Base-by-base conservation (phyloP, 192 early-diverging fungal genomes). In the Coemansia guatemalensis region DNA sequence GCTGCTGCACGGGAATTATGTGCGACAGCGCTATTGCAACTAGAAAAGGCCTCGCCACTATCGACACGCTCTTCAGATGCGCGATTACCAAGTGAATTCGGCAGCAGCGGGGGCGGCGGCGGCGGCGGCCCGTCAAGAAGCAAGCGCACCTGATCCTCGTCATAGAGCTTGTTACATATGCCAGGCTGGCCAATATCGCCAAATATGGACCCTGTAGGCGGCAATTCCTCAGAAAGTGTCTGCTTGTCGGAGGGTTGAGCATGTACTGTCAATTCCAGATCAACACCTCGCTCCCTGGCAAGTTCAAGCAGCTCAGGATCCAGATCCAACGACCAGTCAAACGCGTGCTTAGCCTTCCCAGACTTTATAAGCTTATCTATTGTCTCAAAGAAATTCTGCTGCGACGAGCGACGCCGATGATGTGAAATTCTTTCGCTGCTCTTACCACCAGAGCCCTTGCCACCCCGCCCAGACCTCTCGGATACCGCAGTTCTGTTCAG, bases 181-280 rank as follows among this genome's bases (percentile, higher is more conserved):
- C 77, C 72, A 0, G 77, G 77, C 54, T 62, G 61, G 20, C 77
- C 77, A 61, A 80, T 74, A 24, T 74, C 57, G 7, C 68, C 68
- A 58, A 80, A 80, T 25, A 63, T 49, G n/a, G 68, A 66, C 1
- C 20, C 54, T 5, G 32, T 32, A 27, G 35, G 30, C 39, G 23
- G 14, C 47, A 20, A 22, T 8, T 20, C 48, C 20, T 56, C 32
- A 21, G 6, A 24, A 27, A 44, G 21, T 1, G 9, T 11, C 33
- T 21, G 33, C 8, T 62, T 54, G 8, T 30, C 41, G 0, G 61
- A 22, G 7, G 39, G 1, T 14, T 52, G 53, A 4, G 21, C 61
- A 20, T 26, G 9, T 5, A 29, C 41, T 5, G 17, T n/a, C 26
- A 80, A 25, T 21, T 66, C 62, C 20, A 80, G 60, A 49, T 80